Evolutionary conservation across 148 eudicot genomes (phyloP).

Genomic region (Linanthus parryae): DNA sequence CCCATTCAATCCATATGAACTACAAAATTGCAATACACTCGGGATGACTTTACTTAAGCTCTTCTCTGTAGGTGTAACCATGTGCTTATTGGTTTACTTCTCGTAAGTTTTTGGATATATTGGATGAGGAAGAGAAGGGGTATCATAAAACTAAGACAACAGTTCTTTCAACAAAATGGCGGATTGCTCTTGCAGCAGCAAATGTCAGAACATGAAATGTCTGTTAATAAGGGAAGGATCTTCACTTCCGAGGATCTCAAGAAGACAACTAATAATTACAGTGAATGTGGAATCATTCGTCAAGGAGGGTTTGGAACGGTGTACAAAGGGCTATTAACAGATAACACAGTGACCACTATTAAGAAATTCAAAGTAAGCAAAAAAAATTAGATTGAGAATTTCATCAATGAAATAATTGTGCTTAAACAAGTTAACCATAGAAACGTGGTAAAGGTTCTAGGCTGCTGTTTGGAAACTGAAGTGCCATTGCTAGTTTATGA

Average conservation of each 20-base stretch:
- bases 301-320: background rate
- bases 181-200: too few species aligned
- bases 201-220: too few species aligned
- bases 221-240: too few species aligned
- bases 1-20: too few species aligned
- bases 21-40: too few species aligned
- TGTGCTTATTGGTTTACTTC: too few species aligned
- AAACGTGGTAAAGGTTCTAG: background rate
- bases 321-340: background rate
- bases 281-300: background rate
- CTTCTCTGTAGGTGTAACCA: too few species aligned
- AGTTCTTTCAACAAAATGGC: too few species aligned
- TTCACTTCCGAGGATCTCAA: background rate
- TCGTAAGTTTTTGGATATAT: too few species aligned
- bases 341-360: background rate
- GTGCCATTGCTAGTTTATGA: background rate
- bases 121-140: too few species aligned
- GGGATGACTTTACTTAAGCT: too few species aligned
- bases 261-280: background rate
- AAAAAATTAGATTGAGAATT: background rate
- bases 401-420: background rate
- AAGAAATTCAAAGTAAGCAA: background rate
- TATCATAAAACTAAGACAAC: too few species aligned
- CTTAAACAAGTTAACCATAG: background rate
- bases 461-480: background rate